A percentile compares a stretch with the other conserved stretches of the same genome.
phyloP scores from a whole-genome alignment of 768 basidiomycete species.

The Tylopilus sp. region DNA sequence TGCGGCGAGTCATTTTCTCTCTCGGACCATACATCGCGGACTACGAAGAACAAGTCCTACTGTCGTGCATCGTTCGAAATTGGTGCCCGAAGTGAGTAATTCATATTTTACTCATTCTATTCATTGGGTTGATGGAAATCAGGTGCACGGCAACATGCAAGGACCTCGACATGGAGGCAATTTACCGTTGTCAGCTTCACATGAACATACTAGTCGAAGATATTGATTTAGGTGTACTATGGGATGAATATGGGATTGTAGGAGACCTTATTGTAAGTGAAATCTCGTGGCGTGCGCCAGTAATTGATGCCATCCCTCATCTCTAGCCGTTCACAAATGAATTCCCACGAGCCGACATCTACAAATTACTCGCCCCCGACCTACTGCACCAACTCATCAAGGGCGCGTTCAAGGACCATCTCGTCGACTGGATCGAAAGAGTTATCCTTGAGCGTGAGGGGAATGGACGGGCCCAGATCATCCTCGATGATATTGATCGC shows the following conservation, averaged over 20 bases:
- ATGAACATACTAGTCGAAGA: neutral
- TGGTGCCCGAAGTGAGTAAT: slow-evolving; percentile 32
- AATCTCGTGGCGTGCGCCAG: too few relatives aligned
- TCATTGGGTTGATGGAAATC: too few relatives aligned
- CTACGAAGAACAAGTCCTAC: slow-evolving; percentile 27
- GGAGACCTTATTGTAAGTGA: slow-evolving; percentile 9
- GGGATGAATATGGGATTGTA: slow-evolving; percentile 27
- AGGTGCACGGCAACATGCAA: neutral
- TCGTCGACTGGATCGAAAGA: neutral
- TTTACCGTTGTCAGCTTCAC: neutral
- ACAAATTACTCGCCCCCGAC: slow-evolving; percentile 10
- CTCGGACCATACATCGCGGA: neutral
- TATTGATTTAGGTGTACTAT: slow-evolving; percentile 8
- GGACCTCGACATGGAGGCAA: neutral
- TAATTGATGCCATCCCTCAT: too few relatives aligned
- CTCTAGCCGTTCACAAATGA: slow-evolving; percentile 30
- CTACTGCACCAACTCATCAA: neutral
- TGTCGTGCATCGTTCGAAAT: slow-evolving; percentile 30
- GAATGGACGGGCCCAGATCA: neutral
- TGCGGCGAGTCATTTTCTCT: fast-evolving
- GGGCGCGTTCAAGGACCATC: neutral
- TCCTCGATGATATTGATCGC: slow-evolving; percentile 31
- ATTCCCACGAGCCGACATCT: slow-evolving; percentile 32
- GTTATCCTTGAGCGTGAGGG: neutral
- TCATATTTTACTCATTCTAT: too few relatives aligned